Percentiles rank a stretch among this genome's conserved stretches.
Evolutionary conservation across 75 land plant species (phyloP).

Genomic region (Cryptomeria japonica): DNA sequence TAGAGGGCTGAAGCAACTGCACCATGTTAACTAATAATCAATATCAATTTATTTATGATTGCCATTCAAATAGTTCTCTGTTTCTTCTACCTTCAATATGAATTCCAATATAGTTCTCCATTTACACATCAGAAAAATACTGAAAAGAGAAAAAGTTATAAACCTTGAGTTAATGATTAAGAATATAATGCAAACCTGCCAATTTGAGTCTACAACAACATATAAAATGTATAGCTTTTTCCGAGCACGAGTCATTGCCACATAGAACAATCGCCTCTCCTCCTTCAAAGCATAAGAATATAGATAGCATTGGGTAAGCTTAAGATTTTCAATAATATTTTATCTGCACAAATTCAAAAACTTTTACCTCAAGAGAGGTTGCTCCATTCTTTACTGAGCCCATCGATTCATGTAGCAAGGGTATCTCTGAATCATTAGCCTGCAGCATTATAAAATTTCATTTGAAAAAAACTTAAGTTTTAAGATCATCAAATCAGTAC

Average conservation of each 20-base stretch:
- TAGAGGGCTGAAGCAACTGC: slow-evolving; percentile 88
- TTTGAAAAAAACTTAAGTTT: neutral
- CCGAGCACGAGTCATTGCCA: slow-evolving; percentile 97
- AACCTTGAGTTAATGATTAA: neutral
- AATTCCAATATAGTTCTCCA: neutral
- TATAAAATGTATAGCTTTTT: slow-evolving; percentile 81
- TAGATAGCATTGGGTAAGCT: neutral
- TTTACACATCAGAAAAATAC: neutral
- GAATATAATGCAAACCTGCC: slow-evolving; percentile 59
- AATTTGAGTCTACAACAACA: slow-evolving; percentile 63
- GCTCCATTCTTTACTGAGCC: slow-evolving; percentile 53
- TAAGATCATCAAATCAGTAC: neutral
- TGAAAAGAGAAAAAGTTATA: neutral
- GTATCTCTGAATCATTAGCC: slow-evolving; percentile 95
- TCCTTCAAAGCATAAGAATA: slow-evolving; percentile 52
- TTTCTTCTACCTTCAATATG: neutral
- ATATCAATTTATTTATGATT: neutral
- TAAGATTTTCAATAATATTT: neutral
- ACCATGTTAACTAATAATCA: neutral
- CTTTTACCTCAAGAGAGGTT: slow-evolving; percentile 68
- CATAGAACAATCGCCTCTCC: slow-evolving; percentile 90
- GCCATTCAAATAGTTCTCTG: neutral
- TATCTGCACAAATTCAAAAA: neutral
- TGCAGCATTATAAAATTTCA: slow-evolving; percentile 10
- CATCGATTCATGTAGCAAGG: slow-evolving; percentile 79